Evolutionary conservation across 176 grass and related monocot species (phyloP).

Genomic region (Phoenix roebelenii): DNA sequence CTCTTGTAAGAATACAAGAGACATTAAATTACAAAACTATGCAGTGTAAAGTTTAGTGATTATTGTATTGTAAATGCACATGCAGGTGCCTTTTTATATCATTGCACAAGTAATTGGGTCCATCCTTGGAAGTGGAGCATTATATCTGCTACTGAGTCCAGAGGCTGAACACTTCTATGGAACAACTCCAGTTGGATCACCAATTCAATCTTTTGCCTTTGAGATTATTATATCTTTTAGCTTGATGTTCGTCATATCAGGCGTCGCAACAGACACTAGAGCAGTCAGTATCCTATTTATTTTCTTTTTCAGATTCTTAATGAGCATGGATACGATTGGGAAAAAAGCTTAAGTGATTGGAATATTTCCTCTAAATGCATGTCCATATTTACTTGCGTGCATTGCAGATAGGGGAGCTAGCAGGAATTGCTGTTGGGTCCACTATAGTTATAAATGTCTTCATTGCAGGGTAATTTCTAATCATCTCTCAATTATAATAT

Average conservation of each 20-base stretch:
- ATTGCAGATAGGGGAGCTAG: constrained; percentile 8
- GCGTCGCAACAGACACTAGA: constrained; percentile 15
- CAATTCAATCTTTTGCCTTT: constrained; percentile 27
- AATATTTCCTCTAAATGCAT: too few species aligned
- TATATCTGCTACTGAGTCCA: constrained; percentile 25
- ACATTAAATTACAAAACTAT: too few species aligned
- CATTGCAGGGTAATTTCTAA: constrained; percentile 24
- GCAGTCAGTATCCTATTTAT: neutral
- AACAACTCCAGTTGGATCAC: constrained; percentile 8
- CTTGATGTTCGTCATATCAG: constrained; percentile 54
- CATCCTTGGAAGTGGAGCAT: constrained; percentile 26
- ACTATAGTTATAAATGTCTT: constrained; percentile 8
- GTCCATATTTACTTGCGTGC: too few species aligned
- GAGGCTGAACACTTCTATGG: constrained; percentile 40
- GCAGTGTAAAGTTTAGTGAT: too few species aligned
- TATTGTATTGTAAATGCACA: too few species aligned
- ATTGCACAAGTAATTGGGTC: constrained; percentile 28
- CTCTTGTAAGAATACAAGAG: too few species aligned
- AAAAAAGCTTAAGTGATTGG: too few species aligned
- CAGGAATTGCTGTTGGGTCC: constrained; percentile 4
- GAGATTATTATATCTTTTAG: constrained; percentile 47
- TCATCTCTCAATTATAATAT: too few species aligned
- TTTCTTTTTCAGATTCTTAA: too few species aligned
- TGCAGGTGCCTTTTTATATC: constrained; percentile 39
- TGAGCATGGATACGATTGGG: too few species aligned